Evolutionary conservation across 1,284 basidiomycete genomes (phyloP).

Genomic region (Vanrija sp.): DNA sequence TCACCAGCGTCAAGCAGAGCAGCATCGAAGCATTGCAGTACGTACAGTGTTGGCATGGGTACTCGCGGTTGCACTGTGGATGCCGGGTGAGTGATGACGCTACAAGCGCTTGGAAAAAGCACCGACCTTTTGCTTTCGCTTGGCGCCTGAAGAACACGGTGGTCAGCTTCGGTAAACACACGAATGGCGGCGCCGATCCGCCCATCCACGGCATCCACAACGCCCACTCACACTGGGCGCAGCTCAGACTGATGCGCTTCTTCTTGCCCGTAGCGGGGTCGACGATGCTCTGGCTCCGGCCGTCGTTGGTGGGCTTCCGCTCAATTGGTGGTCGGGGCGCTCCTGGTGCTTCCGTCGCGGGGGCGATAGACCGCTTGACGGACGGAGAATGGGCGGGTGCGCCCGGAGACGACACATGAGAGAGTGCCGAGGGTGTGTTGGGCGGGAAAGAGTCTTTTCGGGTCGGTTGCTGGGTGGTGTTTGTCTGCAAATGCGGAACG

Average conservation of each 20-base stretch:
- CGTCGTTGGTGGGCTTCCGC: constrained; percentile 20
- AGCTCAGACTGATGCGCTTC: constrained; percentile 48
- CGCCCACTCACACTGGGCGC: constrained; percentile 45
- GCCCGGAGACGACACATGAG: constrained; percentile 24
- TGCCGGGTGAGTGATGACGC: background rate
- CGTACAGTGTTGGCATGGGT: constrained; percentile 50
- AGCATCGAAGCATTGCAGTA: background rate
- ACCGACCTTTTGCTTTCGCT: constrained; percentile 46
- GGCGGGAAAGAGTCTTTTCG: constrained; percentile 17
- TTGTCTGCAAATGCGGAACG: constrained; percentile 2
- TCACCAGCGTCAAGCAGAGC: too few species aligned
- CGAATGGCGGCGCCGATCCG: too few species aligned
- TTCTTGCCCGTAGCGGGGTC: constrained; percentile 38
- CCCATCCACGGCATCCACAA: too few species aligned
- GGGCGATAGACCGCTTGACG: constrained; percentile 9
- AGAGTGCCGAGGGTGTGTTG: constrained; percentile 25
- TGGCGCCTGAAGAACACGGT: constrained; percentile 32
- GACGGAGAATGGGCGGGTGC: constrained; percentile 6
- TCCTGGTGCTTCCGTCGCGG: constrained; percentile 6
- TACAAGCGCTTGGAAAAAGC: too few species aligned
- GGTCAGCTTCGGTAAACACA: constrained; percentile 3
- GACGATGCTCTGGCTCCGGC: constrained; percentile 15
- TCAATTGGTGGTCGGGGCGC: constrained; percentile 8
- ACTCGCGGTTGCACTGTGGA: constrained; percentile 48
- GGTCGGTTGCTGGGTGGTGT: background rate